Evolutionary conservation across 208 protist genomes (phyloP).

Genomic region (Strigomonas culicis): DNA sequence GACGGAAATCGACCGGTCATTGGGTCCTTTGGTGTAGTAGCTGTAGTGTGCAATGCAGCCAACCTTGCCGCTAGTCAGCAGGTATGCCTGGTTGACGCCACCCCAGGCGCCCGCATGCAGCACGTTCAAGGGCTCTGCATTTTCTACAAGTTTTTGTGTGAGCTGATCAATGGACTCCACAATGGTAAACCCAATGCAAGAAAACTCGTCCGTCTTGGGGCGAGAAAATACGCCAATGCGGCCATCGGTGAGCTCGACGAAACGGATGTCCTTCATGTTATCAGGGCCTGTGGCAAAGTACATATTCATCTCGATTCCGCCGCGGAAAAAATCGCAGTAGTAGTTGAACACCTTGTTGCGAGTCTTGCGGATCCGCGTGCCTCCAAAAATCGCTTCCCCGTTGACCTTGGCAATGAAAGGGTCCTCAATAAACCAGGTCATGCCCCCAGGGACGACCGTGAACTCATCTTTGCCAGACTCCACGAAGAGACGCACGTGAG

Average conservation of each 20-base stretch:
- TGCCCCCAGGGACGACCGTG: slow-evolving; percentile 28
- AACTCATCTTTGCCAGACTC: slow-evolving; percentile 57
- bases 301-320: neutral
- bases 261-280: neutral
- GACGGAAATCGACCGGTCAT: slow-evolving; percentile 31
- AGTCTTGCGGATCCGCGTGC: slow-evolving; percentile 51
- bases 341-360: slow-evolving; percentile 33
- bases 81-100: slow-evolving; percentile 62
- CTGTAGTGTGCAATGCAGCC: slow-evolving; percentile 73
- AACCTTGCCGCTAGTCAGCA: slow-evolving; percentile 47
- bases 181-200: slow-evolving; percentile 57
- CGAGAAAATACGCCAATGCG: slow-evolving; percentile 63
- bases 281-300: neutral
- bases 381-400: slow-evolving; percentile 42
- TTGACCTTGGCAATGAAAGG: slow-evolving; percentile 40
- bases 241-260: slow-evolving; percentile 26
- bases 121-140: slow-evolving; percentile 49
- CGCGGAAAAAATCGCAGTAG: slow-evolving; percentile 52
- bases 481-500: slow-evolving; percentile 45
- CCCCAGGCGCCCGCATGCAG: slow-evolving; percentile 56
- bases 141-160: slow-evolving; percentile 36
- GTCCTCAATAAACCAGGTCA: slow-evolving; percentile 43
- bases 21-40: slow-evolving; percentile 43
- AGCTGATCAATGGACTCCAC: slow-evolving; percentile 45
- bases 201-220: slow-evolving; percentile 40